Percentiles rank a stretch among this genome's conserved stretches.
Evolutionary conservation across 768 basidiomycete species (phyloP).

Genomic region (Boletus rubropictus): DNA sequence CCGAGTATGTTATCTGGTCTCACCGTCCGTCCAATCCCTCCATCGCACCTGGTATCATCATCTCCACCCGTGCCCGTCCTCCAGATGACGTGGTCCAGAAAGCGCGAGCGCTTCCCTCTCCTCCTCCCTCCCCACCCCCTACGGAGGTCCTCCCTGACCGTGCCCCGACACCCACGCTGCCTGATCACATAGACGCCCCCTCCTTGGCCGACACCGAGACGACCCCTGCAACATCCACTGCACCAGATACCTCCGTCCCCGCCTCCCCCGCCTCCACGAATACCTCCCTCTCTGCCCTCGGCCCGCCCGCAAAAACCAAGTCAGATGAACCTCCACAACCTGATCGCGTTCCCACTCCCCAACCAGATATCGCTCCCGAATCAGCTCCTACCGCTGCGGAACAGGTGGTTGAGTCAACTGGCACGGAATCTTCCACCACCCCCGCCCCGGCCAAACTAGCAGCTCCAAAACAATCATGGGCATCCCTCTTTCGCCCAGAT

Average conservation of each 20-base stretch:
- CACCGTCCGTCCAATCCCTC: conserved; percentile 61
- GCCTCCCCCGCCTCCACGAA: conserved; percentile 55
- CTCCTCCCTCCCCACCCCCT: conserved; percentile 38
- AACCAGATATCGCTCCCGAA: conserved; percentile 6
- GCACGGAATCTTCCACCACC: conserved; percentile 1
- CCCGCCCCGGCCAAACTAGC: conserved; percentile 23
- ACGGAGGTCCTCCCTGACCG: conserved; percentile 9
- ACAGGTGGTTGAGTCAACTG: background rate
- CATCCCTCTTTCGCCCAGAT: conserved; percentile 57
- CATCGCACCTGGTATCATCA: conserved; percentile 63
- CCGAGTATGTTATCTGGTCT: conserved; percentile 65
- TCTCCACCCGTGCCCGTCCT: conserved; percentile 58
- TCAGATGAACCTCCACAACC: conserved; percentile 10
- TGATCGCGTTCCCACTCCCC: conserved; percentile 9
- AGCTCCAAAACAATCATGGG: conserved; percentile 63
- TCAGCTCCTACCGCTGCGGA: background rate
- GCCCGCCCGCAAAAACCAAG: conserved; percentile 16
- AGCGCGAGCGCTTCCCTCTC: conserved; percentile 51
- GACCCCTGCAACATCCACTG: conserved; percentile 45
- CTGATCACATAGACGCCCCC: conserved; percentile 29
- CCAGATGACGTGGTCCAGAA: conserved; percentile 51
- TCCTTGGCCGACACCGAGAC: conserved; percentile 47
- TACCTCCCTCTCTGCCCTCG: conserved; percentile 48
- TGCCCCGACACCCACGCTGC: background rate
- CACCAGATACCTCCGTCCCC: conserved; percentile 42